These are phyloP conservation scores for Pseudogymnoascus sp. DNA, from an alignment of 2,329 filamentous ascomycete genomes.

Conservation along the genomic window DNA sequence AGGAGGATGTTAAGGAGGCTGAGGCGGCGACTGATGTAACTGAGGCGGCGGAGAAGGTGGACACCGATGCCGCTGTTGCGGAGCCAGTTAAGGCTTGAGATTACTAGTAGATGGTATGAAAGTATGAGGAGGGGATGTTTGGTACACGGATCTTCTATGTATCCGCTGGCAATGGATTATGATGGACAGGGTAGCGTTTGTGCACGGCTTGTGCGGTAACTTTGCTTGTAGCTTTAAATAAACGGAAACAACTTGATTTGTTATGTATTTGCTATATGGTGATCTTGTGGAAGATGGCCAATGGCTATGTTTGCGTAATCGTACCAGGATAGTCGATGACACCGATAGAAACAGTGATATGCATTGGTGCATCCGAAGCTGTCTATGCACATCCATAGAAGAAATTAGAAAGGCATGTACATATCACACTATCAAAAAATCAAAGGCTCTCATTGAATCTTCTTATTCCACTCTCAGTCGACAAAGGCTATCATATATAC, in stretches of 20 bases:
- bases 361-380: neutral
- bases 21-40: conserved; percentile 30
- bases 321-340: neutral
- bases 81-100: neutral
- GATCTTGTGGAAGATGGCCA: neutral
- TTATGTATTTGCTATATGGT: neutral
- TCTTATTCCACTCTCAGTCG: neutral
- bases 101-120: neutral
- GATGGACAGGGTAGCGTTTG: neutral
- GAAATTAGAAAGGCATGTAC: neutral
- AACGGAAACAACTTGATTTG: neutral
- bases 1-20: neutral
- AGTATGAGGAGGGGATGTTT: neutral
- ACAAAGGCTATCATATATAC: neutral
- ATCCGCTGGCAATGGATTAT: neutral
- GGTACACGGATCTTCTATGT: neutral
- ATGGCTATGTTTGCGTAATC: neutral
- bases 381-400: neutral
- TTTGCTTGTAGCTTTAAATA: neutral
- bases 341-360: neutral
- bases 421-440: neutral
- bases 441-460: neutral
- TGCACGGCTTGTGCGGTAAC: neutral
- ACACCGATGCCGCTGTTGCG: conserved; percentile 16
- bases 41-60: conserved; percentile 35